A percentile compares a stretch with the other conserved stretches of the same genome.
phyloP scores from a whole-genome alignment of 2,329 filamentous ascomycete species.

The Calonectria honghensis region DNA sequence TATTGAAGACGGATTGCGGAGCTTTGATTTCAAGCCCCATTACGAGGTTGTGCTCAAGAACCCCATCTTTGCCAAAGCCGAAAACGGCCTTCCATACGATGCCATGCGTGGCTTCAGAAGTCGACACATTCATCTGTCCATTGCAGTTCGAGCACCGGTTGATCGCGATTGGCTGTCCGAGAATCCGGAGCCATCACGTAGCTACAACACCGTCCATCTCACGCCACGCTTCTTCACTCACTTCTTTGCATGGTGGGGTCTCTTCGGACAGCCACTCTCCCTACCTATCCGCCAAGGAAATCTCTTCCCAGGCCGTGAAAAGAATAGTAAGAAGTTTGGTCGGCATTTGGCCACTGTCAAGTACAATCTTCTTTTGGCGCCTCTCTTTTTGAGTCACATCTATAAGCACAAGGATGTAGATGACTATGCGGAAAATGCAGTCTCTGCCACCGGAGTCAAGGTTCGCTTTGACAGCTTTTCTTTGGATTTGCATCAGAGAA shows the following conservation, averaged over 20 bases:
- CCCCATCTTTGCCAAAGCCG: conserved; percentile 81
- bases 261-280: conserved; percentile 96
- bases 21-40: conserved; percentile 92
- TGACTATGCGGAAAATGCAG: conserved; percentile 83
- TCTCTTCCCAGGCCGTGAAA: conserved; percentile 93
- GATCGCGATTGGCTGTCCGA: conserved; percentile 90
- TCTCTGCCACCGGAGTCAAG: conserved; percentile 97
- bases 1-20: conserved; percentile 81
- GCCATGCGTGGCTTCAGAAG: conserved; percentile 98
- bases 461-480: conserved; percentile 97
- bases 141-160: conserved; percentile 90
- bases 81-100: conserved; percentile 80
- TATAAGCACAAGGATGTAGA: conserved; percentile 99
- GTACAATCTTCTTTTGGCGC: conserved; percentile 94
- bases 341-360: conserved; percentile 98
- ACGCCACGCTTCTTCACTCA: conserved; percentile 98
- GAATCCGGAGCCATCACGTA: conserved; percentile 84
- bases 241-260: conserved; percentile 98
- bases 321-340: conserved; percentile 98
- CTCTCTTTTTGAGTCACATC: conserved; percentile 95
- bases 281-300: conserved; percentile 93
- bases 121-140: conserved; percentile 95
- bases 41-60: conserved; percentile 93
- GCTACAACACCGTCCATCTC: conserved; percentile 97
- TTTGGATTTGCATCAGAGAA: conserved; percentile 94